These are phyloP conservation scores for Termitomyces eurrhizus DNA, from an alignment of 768 basidiomycete species.

Conservation along the genomic window DNA sequence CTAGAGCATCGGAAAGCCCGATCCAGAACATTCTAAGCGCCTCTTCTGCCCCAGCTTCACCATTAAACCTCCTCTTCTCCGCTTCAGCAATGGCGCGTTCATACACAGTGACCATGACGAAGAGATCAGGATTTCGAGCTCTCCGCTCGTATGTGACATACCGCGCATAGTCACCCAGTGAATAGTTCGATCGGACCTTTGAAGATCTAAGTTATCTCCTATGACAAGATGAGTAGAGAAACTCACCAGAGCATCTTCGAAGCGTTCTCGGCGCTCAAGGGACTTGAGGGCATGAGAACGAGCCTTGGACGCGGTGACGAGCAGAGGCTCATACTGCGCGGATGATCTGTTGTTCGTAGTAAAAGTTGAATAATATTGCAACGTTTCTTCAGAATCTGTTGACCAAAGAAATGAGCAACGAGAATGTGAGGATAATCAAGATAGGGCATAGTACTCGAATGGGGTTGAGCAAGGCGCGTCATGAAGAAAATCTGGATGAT, in stretches of 20 bases:
- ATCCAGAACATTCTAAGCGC: constrained; percentile 66
- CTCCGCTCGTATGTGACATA: constrained; percentile 64
- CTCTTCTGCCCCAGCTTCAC: constrained; percentile 54
- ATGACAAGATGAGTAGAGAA: background rate
- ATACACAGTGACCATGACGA: constrained; percentile 54
- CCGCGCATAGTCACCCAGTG: constrained; percentile 57
- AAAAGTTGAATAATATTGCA: constrained; percentile 85
- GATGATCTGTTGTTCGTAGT: constrained; percentile 74
- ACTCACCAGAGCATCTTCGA: constrained; percentile 60
- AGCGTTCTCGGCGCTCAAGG: constrained; percentile 58
- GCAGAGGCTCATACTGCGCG: constrained; percentile 70
- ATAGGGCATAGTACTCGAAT: constrained; percentile 56
- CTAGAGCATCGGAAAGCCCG: constrained; percentile 68
- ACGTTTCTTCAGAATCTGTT: constrained; percentile 77
- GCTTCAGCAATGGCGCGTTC: constrained; percentile 78
- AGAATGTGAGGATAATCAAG: background rate
- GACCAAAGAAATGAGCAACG: background rate
- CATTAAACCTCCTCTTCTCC: constrained; percentile 51
- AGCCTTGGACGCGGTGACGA: constrained; percentile 75
- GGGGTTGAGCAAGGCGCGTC: constrained; percentile 70
- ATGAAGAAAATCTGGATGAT: constrained; percentile 57
- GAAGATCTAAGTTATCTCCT: background rate
- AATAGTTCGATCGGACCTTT: constrained; percentile 34
- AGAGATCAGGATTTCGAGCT: constrained; percentile 53
- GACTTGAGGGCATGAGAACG: constrained; percentile 56